Base-by-base conservation (phyloP, 345 rosid species). In the Lepidium aucheri region DNA sequence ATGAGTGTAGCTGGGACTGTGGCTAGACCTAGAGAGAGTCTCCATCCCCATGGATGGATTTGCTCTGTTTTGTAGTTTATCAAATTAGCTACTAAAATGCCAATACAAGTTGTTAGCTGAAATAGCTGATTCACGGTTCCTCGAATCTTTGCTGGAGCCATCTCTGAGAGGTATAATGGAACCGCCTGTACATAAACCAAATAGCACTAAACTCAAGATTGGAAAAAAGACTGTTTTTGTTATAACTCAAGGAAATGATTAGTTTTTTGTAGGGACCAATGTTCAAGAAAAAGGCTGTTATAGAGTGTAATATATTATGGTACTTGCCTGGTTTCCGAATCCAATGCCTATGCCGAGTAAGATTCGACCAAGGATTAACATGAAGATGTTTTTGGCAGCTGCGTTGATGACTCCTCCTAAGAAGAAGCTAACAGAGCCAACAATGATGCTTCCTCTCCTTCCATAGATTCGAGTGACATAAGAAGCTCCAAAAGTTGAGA, bases 21-120 rank as follows among this genome's bases (percentile, higher is more conserved):
- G 3, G 96, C 91, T 33, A 89, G 78, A 18, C 94, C 94, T 0
- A 85, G 86, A 16, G 96, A 88, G 30, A 86, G 68, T 59, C 97
- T 82, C 96, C 91, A 85, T 44, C 94, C 97, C 93, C 95, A 88
- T 9, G 93, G 93, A 74, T 93, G 98, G 60, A 93, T 72, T 69
- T 83, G 74, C 0, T 81, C 81, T 1, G 97, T 90, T 35, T 79
- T 76, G 10, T 83, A 90, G 55, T 93, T 93, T 53, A 93, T 83
- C 32, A 82, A 53, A 79, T 80, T 79, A 30, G 97, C 98, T 3
- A 93, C 32, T 38, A 93, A 73, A 20, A 93, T 90, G 7, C 97
- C 97, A 6, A 87, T 14, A 59, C 97, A 90, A 20, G 98, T 91
- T 22, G 98, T 84, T 42, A 91, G 76, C 62, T 91, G 98, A 66